Base-by-base conservation (phyloP, 2,329 filamentous ascomycete genomes). In the Fusarium brevicatenulatum region DNA sequence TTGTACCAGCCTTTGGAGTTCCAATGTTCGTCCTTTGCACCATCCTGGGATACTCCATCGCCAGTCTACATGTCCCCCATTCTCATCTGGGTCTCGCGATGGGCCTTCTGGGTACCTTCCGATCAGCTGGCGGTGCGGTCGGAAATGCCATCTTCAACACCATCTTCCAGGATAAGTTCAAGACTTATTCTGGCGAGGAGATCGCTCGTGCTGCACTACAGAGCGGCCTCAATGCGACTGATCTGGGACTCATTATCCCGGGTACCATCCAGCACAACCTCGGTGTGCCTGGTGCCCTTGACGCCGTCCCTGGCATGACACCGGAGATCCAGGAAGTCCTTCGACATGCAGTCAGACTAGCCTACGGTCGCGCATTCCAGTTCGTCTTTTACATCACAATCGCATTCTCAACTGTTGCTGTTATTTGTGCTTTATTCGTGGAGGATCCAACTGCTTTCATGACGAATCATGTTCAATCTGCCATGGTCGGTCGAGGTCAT, bases 71-170 rank as follows among this genome's bases (percentile, higher is more conserved):
- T 23, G 69, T 71, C 1, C 69, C 69, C 1, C 69, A 71, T 47
- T 71, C 69, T 7, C 69, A 67, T 34, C 5, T 71, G 2, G 69
- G 69, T 8, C 63, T 71, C 2, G 67, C 69, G 3, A 67, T 71
- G 63, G 69, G 69, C 18, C 63, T 71, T 3, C 43, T 71, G 0
- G 69, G 69, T 7, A 71, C 69, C 0, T 71, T 71, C 9, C 47
- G 69, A 11, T 71, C 68, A 1, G 42, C 64, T 0, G 66, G 66
- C 7, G 66, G 66, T 36, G 66, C 66, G 0, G 66, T 69, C 2
- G 66, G 66, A 30, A 69, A 69, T 28, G 57, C 66, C 9, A 57
- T 69, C 25, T 69, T 69, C 30, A 68, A 69, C 42, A 69, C 66
- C 1, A 46, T 69, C 19, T 68, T 69, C n/a, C 50, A 56, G 23